A percentile compares a stretch with the other conserved stretches of the same genome.
Evolutionary conservation across 495 filamentous ascomycete species (phyloP).

Genomic region (Aspergillus egyptiacus): DNA sequence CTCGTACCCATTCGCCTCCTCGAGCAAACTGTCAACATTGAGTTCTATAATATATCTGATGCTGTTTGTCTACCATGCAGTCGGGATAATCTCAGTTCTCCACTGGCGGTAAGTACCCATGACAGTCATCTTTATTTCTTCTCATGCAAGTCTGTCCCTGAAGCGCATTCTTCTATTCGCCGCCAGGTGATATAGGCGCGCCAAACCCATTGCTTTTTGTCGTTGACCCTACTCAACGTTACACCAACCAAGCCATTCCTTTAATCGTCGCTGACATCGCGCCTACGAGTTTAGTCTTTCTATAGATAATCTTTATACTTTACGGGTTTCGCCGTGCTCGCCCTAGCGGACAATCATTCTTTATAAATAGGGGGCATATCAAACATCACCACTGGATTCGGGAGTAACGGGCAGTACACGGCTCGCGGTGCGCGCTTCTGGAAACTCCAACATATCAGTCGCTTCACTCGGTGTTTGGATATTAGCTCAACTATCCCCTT

Average conservation of each 20-base stretch:
- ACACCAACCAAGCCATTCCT: not conserved
- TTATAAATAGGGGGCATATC: not conserved
- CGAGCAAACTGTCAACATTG: slow-evolving; percentile 5
- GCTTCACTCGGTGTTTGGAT: not conserved
- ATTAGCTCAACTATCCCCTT: not conserved
- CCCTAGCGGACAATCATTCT: not conserved
- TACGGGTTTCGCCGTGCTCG: not conserved
- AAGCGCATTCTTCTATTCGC: not conserved
- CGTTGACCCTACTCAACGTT: not conserved
- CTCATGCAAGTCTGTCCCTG: not conserved
- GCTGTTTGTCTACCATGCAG: slow-evolving; percentile 16
- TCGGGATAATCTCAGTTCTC: slow-evolving; percentile 11
- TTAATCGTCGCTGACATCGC: not conserved
- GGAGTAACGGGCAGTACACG: not conserved
- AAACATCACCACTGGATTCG: not conserved
- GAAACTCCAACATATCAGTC: not conserved
- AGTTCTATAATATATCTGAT: slow-evolving; percentile 7
- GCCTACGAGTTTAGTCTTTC: not conserved
- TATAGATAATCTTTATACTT: slow-evolving; percentile 1
- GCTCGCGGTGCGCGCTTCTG: not conserved
- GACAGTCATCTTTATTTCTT: not conserved
- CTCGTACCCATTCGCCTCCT: slow-evolving; percentile 7
- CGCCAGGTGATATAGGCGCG: not conserved
- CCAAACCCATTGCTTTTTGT: not conserved
- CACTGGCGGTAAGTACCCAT: not conserved